These are phyloP conservation scores for Calonectria leucothoes DNA, from an alignment of 2,329 filamentous ascomycete species.

Conservation along the genomic window DNA sequence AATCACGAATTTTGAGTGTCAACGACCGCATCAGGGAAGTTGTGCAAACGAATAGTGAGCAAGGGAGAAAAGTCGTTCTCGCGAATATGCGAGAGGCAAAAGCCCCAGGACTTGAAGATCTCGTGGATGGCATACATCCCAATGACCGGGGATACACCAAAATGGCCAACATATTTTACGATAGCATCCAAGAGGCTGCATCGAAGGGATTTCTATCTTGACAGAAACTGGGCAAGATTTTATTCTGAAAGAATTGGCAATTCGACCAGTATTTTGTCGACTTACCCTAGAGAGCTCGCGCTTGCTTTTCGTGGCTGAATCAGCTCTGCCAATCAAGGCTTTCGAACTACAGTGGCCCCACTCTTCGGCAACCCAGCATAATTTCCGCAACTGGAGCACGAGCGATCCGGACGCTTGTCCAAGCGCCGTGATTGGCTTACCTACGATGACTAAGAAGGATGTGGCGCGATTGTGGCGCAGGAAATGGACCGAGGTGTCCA, in stretches of 20 bases:
- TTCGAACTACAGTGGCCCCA: not conserved
- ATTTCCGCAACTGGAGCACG: not conserved
- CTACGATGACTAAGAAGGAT: not conserved
- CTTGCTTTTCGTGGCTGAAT: too few species aligned
- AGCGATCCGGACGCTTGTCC: not conserved
- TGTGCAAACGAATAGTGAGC: slow-evolving; percentile 33
- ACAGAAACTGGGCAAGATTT: not conserved
- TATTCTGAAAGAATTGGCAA: not conserved
- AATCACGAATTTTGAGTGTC: slow-evolving; percentile 39
- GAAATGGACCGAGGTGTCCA: too few species aligned
- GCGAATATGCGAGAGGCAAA: slow-evolving; percentile 50
- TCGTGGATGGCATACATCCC: slow-evolving; percentile 50
- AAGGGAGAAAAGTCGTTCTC: slow-evolving; percentile 45
- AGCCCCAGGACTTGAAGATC: slow-evolving; percentile 41
- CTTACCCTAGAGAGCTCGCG: too few species aligned
- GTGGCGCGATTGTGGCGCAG: not conserved
- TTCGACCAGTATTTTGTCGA: too few species aligned
- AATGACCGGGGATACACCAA: slow-evolving; percentile 48
- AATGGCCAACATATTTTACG: slow-evolving; percentile 49
- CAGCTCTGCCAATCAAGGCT: too few species aligned
- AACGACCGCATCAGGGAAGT: slow-evolving; percentile 45
- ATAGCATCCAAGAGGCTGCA: slow-evolving; percentile 43
- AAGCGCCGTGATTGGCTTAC: not conserved
- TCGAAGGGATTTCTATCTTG: not conserved
- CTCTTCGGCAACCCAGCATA: not conserved